These are phyloP conservation scores for Eutrema japonicum DNA, from an alignment of 345 rosid species.

Conservation along the genomic window DNA sequence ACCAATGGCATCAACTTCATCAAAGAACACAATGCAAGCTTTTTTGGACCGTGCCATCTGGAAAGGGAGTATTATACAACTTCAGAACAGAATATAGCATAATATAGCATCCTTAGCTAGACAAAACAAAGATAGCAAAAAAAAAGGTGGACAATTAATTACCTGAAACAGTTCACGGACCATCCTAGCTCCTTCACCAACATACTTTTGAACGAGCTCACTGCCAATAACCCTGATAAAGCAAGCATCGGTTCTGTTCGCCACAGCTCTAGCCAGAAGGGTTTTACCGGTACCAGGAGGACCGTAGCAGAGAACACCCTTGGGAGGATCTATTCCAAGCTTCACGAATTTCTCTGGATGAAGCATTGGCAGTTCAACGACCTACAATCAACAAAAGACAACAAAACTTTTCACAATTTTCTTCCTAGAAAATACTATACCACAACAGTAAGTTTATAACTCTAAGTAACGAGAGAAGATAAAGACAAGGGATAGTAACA, in stretches of 20 bases:
- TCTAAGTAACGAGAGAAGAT: background rate
- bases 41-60: slow-evolving; percentile 91
- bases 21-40: slow-evolving; percentile 88
- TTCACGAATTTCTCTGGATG: slow-evolving; percentile 99
- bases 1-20: slow-evolving; percentile 89
- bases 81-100: slow-evolving; percentile 1
- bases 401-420: background rate
- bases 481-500: background rate
- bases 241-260: slow-evolving; percentile 98
- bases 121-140: background rate
- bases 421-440: background rate
- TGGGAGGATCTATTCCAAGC: slow-evolving; percentile 99
- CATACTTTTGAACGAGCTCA: slow-evolving; percentile 98
- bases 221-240: slow-evolving; percentile 98
- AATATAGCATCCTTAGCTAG: background rate
- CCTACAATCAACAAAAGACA: slow-evolving; percentile 47
- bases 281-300: slow-evolving; percentile 99
- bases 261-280: slow-evolving; percentile 95
- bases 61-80: background rate
- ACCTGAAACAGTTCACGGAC: slow-evolving; percentile 99
- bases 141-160: slow-evolving; percentile 13
- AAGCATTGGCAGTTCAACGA: slow-evolving; percentile 98
- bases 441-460: background rate
- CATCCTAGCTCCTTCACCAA: slow-evolving; percentile 99
- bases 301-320: slow-evolving; percentile 98